phyloP scores from a whole-genome alignment of 495 filamentous ascomycete genomes.

The Penicillium antarcticum region DNA sequence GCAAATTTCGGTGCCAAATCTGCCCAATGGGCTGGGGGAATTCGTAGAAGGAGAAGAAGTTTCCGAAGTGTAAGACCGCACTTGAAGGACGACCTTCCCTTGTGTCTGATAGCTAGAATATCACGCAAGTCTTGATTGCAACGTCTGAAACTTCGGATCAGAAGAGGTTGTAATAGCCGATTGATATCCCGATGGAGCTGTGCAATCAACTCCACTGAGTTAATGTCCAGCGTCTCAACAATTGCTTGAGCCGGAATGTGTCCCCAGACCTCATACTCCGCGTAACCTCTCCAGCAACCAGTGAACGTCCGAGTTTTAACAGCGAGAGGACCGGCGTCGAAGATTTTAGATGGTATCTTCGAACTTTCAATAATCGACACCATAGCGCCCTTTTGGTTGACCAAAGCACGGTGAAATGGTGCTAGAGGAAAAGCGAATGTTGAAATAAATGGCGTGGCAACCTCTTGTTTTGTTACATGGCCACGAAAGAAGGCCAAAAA shows the following conservation, averaged over 20 bases:
- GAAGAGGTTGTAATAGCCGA: conserved; percentile 21
- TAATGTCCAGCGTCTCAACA: conserved; percentile 21
- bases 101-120: background rate
- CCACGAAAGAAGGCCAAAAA: conserved; percentile 21
- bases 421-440: conserved; percentile 19
- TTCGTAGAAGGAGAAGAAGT: background rate
- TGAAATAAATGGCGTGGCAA: conserved; percentile 34
- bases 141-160: background rate
- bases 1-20: background rate
- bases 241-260: conserved; percentile 22
- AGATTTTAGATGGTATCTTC: conserved; percentile 20
- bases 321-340: conserved; percentile 22
- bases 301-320: conserved; percentile 13
- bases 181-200: conserved; percentile 13
- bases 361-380: conserved; percentile 30
- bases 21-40: background rate
- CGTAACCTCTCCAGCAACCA: conserved; percentile 22
- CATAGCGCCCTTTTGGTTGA: conserved; percentile 20
- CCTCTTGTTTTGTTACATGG: conserved; percentile 20
- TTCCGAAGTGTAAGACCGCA: background rate
- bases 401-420: conserved; percentile 33
- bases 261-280: conserved; percentile 37
- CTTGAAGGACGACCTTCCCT: background rate
- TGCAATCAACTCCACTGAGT: conserved; percentile 16
- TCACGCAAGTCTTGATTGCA: background rate